These are phyloP conservation scores for Sistotremastrum suecicum DNA, from an alignment of 768 basidiomycete species.

Conservation along the genomic window DNA sequence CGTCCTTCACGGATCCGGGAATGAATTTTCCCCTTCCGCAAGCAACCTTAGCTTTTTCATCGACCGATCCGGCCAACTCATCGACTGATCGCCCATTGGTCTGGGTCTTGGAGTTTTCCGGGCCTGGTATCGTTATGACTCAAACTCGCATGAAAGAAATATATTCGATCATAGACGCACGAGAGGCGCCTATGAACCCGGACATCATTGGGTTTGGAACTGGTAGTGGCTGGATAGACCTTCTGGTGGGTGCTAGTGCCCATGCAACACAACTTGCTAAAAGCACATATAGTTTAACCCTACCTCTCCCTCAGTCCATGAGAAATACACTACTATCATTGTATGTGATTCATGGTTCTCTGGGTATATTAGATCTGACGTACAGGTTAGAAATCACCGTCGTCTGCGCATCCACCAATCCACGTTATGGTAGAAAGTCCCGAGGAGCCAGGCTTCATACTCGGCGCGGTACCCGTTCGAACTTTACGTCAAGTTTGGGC, in stretches of 20 bases:
- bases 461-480: conserved; percentile 58
- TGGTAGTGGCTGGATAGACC: conserved; percentile 46
- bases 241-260: conserved; percentile 30
- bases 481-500: conserved; percentile 64
- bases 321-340: conserved; percentile 54
- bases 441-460: conserved; percentile 61
- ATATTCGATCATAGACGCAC: conserved; percentile 33
- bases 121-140: conserved; percentile 51
- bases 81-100: conserved; percentile 16
- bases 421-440: conserved; percentile 52
- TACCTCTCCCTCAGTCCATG: conserved; percentile 28
- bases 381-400: conserved; percentile 42
- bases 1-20: conserved; percentile 5
- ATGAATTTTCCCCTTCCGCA: conserved; percentile 18
- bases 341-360: conserved; percentile 25
- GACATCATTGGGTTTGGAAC: conserved; percentile 23
- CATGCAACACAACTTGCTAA: neutral
- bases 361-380: neutral
- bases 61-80: conserved; percentile 17
- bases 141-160: conserved; percentile 64
- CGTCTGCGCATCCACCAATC: conserved; percentile 52
- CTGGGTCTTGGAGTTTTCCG: conserved; percentile 67
- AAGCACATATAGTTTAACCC: conserved; percentile 37
- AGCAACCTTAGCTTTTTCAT: conserved; percentile 39
- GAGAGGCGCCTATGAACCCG: conserved; percentile 26